Base-by-base conservation (phyloP, 2,329 filamentous ascomycete species). In the Talaromyces atroroseus region DNA sequence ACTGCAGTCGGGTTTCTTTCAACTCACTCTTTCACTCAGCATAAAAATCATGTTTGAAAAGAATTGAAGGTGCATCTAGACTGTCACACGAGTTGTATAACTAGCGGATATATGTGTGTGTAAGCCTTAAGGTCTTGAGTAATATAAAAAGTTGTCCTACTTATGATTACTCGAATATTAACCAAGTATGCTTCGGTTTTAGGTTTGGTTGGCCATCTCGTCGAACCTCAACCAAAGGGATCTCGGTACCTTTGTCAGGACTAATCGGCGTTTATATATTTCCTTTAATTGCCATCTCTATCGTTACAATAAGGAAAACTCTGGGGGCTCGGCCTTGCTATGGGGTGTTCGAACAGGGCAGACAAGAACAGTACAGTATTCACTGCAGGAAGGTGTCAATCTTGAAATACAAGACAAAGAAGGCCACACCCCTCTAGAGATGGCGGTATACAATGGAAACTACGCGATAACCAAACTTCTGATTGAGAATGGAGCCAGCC, bases 201-300 rank as follows among this genome's bases (percentile, higher is more conserved):
- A n/a, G n/a, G n/a, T n/a, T n/a, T n/a, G n/a, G n/a, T n/a, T n/a
- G 8, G 32, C 32, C 21, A 18, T 51, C 2, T 3, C 34, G n/a
- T 36, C 18, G 5, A 32, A 48, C 18, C 24, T 48, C 6, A 2
- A 11, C 10, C 47, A 49, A 23, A 20, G 21, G 4, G 58, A 61
- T 23, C 56, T 61, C 36, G 59, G 60, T 40, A 38, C 56, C 5
- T 23, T 62, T 20, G 42, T 50, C 10, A 52, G 46, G 49, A 55
- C 57, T 8, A 56, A 54, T 34, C 24, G 48, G 3, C 21, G 44
- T 20, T 45, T 62, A 8, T 48, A 60, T 53, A 16, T 47, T 12
- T 24, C 48, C 6, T 45, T 63, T 12, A 60, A 59, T 40, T 10
- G 29, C 6, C 34, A 52, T 23, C 57, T 63, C n/a, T 61, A 63